Evolutionary conservation across 2,329 filamentous ascomycete species (phyloP).

Genomic region (Colletotrichum agaves): DNA sequence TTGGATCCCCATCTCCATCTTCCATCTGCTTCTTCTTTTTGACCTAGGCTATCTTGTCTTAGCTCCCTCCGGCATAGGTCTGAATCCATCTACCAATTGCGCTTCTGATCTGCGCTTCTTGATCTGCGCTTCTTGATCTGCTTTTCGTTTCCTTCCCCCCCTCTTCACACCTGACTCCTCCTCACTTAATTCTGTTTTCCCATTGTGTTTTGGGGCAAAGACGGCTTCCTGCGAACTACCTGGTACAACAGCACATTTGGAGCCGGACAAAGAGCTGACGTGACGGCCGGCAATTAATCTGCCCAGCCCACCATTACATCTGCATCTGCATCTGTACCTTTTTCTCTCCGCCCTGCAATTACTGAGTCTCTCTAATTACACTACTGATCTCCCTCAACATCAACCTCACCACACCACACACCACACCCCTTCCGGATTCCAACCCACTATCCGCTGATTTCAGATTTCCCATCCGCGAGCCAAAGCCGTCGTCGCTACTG

Average conservation of each 20-base stretch:
- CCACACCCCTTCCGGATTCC: constrained; percentile 30
- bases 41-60: neutral
- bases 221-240: constrained; percentile 11
- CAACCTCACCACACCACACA: neutral
- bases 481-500: constrained; percentile 9
- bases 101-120: neutral
- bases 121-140: too few species aligned
- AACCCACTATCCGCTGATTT: constrained; percentile 21
- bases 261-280: constrained; percentile 11
- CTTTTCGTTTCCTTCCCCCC: neutral
- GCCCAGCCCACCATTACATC: constrained; percentile 3
- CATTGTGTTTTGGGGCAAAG: neutral
- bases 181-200: too few species aligned
- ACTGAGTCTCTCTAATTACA: neutral
- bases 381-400: neutral
- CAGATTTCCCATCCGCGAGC: constrained; percentile 10
- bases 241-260: neutral
- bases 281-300: constrained; percentile 12
- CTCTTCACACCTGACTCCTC: neutral
- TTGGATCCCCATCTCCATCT: neutral
- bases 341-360: neutral
- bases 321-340: constrained; percentile 9
- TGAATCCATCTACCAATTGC: neutral
- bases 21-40: constrained; percentile 5
- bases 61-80: neutral